These are phyloP conservation scores for Blastobotrys peoriensis DNA, from an alignment of 805 yeast species.

Conservation along the genomic window DNA sequence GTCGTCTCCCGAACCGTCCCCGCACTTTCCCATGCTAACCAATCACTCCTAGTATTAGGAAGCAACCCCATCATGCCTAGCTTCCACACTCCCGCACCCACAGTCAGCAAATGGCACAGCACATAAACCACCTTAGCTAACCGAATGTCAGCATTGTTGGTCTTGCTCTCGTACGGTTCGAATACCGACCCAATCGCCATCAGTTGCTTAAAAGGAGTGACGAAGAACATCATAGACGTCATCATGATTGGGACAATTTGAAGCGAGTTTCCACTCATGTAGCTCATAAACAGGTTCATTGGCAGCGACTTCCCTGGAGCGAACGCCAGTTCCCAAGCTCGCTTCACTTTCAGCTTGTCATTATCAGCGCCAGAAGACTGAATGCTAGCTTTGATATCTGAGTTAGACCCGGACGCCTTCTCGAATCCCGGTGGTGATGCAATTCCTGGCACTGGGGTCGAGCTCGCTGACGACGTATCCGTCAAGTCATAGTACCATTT, in stretches of 20 bases:
- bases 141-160: constrained; percentile 24
- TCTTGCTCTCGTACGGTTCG: constrained; percentile 26
- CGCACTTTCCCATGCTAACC: constrained; percentile 76
- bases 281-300: constrained; percentile 83
- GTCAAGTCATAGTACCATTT: constrained; percentile 26
- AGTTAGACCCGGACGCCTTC: too few relatives aligned
- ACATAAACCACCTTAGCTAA: constrained; percentile 45
- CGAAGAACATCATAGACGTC: constrained; percentile 72
- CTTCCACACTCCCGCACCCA: constrained; percentile 80
- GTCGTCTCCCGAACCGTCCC: too few relatives aligned
- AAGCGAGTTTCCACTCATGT: constrained; percentile 84
- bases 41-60: constrained; percentile 82
- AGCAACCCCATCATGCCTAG: constrained; percentile 82
- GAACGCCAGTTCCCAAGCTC: constrained; percentile 82
- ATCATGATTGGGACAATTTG: constrained; percentile 89
- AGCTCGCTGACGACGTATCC: constrained; percentile 11
- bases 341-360: constrained; percentile 35
- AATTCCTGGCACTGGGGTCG: constrained; percentile 4
- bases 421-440: constrained; percentile 2
- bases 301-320: constrained; percentile 84
- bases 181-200: constrained; percentile 53
- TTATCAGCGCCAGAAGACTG: neutral
- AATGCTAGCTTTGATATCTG: neutral
- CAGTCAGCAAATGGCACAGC: constrained; percentile 43
- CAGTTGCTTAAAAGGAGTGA: constrained; percentile 68